Percentiles rank a stretch among this genome's conserved stretches.
Conservation (phyloP, 2,329 filamentous ascomycete species). For the Truncatella angustata region DNA sequence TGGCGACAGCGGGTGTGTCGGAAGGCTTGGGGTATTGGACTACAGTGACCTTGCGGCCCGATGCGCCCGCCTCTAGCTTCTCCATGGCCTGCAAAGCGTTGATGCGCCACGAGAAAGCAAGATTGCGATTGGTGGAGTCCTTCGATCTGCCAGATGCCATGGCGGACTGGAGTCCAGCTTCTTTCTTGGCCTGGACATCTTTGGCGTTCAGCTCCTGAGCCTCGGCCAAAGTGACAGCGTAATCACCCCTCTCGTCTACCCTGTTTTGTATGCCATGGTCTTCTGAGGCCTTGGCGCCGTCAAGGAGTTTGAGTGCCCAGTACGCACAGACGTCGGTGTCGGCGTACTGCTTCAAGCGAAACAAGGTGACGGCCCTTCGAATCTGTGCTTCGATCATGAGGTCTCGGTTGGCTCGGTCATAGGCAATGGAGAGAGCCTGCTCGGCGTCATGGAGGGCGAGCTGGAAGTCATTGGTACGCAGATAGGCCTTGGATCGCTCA, state of each 20-base stretch:
- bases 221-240: conserved; percentile 38
- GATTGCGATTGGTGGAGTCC: conserved; percentile 28
- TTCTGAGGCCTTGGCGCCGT: conserved; percentile 34
- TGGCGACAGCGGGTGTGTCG: conserved; percentile 20
- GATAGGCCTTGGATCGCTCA: conserved; percentile 76
- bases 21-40: conserved; percentile 30
- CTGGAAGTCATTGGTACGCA: conserved; percentile 59
- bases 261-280: conserved; percentile 35
- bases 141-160: conserved; percentile 21
- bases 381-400: conserved; percentile 80
- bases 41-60: conserved; percentile 45
- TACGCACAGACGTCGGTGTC: conserved; percentile 72
- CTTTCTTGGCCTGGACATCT: background rate
- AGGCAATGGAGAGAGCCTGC: conserved; percentile 59
- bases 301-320: conserved; percentile 47
- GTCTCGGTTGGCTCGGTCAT: conserved; percentile 69
- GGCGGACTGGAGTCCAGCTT: conserved; percentile 20
- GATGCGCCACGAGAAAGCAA: conserved; percentile 44
- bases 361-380: conserved; percentile 72
- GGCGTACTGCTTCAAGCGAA: conserved; percentile 67
- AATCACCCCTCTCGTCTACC: conserved; percentile 46
- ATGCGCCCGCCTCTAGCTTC: conserved; percentile 41
- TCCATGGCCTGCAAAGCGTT: conserved; percentile 46
- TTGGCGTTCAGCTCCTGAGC: conserved; percentile 21
- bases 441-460: conserved; percentile 71